Evolutionary conservation across 2,329 filamentous ascomycete species (phyloP).

Genomic region (Apiospora sp.): DNA sequence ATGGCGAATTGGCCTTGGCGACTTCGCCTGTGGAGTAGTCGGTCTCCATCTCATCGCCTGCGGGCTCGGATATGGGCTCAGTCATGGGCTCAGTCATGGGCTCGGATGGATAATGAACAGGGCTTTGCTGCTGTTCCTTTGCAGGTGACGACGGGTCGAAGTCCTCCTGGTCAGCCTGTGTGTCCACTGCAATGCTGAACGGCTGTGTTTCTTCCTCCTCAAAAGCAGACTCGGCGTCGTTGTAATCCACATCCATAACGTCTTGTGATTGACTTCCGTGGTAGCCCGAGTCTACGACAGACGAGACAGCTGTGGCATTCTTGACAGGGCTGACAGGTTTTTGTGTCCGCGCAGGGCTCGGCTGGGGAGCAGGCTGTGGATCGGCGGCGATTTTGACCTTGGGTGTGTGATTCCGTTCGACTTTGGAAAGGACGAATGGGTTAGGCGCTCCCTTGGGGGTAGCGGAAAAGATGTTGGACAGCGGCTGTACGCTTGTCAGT

Average conservation of each 20-base stretch:
- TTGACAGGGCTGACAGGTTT: slow-evolving; percentile 32
- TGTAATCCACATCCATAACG: slow-evolving; percentile 50
- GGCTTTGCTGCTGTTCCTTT: slow-evolving; percentile 31
- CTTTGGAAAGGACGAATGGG: slow-evolving; percentile 59
- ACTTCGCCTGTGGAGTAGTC: slow-evolving; percentile 41
- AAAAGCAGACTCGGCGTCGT: slow-evolving; percentile 22
- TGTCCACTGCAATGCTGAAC: slow-evolving; percentile 14
- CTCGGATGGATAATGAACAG: slow-evolving; percentile 33
- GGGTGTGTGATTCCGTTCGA: slow-evolving; percentile 60
- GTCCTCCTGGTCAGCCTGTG: slow-evolving; percentile 2
- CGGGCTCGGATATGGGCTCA: slow-evolving; percentile 32
- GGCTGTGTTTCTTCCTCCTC: slow-evolving; percentile 35
- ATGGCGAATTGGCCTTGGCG: slow-evolving; percentile 31
- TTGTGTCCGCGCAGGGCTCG: slow-evolving; percentile 30
- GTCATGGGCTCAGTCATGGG: slow-evolving; percentile 32
- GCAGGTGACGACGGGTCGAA: slow-evolving; percentile 25
- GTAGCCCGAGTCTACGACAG: slow-evolving; percentile 71
- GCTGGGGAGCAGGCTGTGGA: slow-evolving; percentile 40
- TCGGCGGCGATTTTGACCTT: slow-evolving; percentile 69
- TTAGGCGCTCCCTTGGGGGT: slow-evolving; percentile 63
- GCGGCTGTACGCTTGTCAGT: slow-evolving; percentile 53
- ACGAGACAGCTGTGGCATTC: slow-evolving; percentile 36
- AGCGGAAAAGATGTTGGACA: slow-evolving; percentile 66
- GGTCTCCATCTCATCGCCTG: slow-evolving; percentile 34
- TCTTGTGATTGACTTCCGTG: slow-evolving; percentile 71